These are phyloP conservation scores for Malbranchea zuffiana DNA, from an alignment of 2,329 filamentous ascomycete genomes.

Conservation along the genomic window DNA sequence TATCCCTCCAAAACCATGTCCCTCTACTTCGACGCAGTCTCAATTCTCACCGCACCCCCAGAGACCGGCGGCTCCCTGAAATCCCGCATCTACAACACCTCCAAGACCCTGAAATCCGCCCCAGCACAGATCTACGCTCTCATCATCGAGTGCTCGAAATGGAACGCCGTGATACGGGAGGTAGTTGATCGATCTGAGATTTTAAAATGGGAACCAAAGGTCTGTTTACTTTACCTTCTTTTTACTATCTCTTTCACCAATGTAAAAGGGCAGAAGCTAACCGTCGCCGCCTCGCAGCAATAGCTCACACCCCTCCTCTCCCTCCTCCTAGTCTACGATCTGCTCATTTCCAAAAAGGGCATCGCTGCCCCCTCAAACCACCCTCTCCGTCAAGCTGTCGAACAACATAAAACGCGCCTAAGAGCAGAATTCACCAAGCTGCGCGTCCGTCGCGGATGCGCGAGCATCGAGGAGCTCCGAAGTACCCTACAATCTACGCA, in stretches of 20 bases:
- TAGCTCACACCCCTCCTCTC: slow-evolving; percentile 73
- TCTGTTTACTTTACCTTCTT: slow-evolving; percentile 30
- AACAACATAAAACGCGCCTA: slow-evolving; percentile 70
- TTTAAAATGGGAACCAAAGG: slow-evolving; percentile 73
- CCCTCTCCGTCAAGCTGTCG: slow-evolving; percentile 62
- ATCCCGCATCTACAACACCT: slow-evolving; percentile 63
- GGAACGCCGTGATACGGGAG: slow-evolving; percentile 75
- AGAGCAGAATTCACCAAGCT: slow-evolving; percentile 72
- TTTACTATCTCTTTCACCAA: not conserved
- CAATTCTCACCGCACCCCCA: slow-evolving; percentile 54
- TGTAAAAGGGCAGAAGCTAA: slow-evolving; percentile 11
- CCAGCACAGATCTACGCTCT: slow-evolving; percentile 79
- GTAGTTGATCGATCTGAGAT: slow-evolving; percentile 75
- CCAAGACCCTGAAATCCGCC: slow-evolving; percentile 66
- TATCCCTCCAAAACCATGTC: too few relatives aligned
- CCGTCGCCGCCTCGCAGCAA: slow-evolving; percentile 3
- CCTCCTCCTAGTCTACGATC: slow-evolving; percentile 74
- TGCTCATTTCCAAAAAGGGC: slow-evolving; percentile 68
- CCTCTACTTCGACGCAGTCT: slow-evolving; percentile 83
- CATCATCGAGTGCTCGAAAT: slow-evolving; percentile 78
- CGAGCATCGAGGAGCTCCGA: slow-evolving; percentile 55
- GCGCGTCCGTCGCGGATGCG: slow-evolving; percentile 59
- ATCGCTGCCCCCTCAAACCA: slow-evolving; percentile 72
- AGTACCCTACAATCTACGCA: slow-evolving; percentile 23
- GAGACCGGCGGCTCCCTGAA: slow-evolving; percentile 63